Conservation (phyloP, 108 stramenopile species). For the Ochromonas danica region DNA sequence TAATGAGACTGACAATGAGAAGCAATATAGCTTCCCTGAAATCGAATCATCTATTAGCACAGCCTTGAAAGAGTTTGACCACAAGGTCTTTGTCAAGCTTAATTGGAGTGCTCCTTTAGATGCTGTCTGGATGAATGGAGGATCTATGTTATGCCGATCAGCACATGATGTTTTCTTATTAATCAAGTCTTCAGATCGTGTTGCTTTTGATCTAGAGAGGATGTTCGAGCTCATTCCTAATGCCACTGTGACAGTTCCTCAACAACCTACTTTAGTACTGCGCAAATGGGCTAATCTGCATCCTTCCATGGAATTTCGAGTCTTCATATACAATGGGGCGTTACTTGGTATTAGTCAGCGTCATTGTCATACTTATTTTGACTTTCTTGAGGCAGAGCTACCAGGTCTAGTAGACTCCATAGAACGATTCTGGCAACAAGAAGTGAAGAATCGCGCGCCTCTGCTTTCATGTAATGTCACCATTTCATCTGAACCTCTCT, state of each 20-base stretch:
- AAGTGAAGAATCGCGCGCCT: too few relatives aligned
- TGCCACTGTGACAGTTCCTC: background rate
- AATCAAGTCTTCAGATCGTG: conserved; percentile 85
- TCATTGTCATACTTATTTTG: conserved; percentile 31
- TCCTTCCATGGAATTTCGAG: conserved; percentile 89
- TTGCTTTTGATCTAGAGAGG: conserved; percentile 75
- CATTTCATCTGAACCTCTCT: too few relatives aligned
- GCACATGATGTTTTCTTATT: conserved; percentile 84
- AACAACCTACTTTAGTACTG: conserved; percentile 65
- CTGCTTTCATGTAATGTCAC: too few relatives aligned
- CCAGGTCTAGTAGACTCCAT: conserved; percentile 47
- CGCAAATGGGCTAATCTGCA: conserved; percentile 88
- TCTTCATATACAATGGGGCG: conserved; percentile 66
- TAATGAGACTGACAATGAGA: background rate
- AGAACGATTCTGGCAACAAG: too few relatives aligned
- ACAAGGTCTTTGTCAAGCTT: conserved; percentile 52
- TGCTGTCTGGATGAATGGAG: conserved; percentile 87
- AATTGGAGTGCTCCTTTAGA: conserved; percentile 86
- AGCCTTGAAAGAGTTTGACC: background rate
- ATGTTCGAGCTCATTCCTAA: conserved; percentile 52
- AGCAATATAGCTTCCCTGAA: background rate
- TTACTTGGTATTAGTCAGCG: conserved; percentile 42
- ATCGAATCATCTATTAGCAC: background rate
- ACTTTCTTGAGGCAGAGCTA: background rate
- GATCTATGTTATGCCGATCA: conserved; percentile 73